Base-by-base conservation (phyloP, 495 filamentous ascomycete genomes). In the Neurospora pannonica region DNA sequence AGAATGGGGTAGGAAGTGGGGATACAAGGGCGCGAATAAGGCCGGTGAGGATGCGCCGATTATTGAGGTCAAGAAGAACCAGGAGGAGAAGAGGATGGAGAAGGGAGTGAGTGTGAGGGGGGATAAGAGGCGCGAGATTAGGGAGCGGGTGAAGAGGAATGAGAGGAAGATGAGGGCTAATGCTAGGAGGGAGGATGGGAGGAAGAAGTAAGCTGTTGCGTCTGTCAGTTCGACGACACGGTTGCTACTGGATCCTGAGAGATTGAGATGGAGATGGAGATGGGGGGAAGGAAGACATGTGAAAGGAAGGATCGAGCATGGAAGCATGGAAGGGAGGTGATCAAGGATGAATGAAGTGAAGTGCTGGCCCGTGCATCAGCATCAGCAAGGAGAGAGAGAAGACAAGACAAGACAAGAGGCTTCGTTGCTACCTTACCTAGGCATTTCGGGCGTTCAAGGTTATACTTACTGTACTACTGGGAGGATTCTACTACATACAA, bases 1-100 rank as follows among this genome's bases (percentile, higher is more conserved):
- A 70, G 92, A 97, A 80, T 98, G 93, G 92, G 92, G 95, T 73
- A 92, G 93, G 67, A 91, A 91, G 82, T 99, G 94, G 93, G 96
- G 96, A 2, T 97, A 97, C 84, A 82, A 83, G 79, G 97, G 94
- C 70, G 92, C 91, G 81, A 96, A 95, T 81, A 94, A 95, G 87
- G 89, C 88, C 17, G 89, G 87, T 0, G 78, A 84, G 73, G 79
- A 84, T 72, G 82, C 83, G 43, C 96, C 95, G 91, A 85, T 97
- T 78, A 94, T 98, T 37, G 97, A 98, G 88, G 90, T 98, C 38
- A 90, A 92, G 84, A 91, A 90, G 82, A 91, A 91, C 81, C 86
- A 84, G 11, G 88, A 90, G 77, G 85, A 86, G 60, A 88, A 88
- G 79, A 34, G 54, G 54, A 67, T 67, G 24, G 54, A 3, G 3